Conservation (phyloP, 805 yeast genomes). For the Suhomyces sp. region DNA sequence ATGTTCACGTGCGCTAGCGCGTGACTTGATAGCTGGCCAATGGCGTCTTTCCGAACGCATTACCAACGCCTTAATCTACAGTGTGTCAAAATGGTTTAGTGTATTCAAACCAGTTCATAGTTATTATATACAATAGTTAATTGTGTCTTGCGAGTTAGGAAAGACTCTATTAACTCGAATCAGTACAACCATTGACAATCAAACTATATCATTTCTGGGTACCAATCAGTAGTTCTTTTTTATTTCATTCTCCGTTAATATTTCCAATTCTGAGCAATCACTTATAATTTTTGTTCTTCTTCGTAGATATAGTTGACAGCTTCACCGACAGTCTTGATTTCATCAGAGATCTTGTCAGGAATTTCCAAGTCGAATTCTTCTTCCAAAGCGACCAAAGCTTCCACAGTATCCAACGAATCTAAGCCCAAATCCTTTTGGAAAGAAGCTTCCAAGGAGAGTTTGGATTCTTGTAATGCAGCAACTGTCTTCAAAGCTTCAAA, state of each 20-base stretch:
- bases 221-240: background rate
- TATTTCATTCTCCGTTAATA: background rate
- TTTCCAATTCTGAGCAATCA: background rate
- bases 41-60: background rate
- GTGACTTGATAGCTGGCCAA: background rate
- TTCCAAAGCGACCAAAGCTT: slow-evolving; percentile 93
- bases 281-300: slow-evolving; percentile 48
- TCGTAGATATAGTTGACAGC: slow-evolving; percentile 82
- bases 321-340: slow-evolving; percentile 89
- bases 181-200: background rate
- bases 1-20: background rate
- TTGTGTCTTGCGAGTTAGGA: background rate
- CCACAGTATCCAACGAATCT: slow-evolving; percentile 93
- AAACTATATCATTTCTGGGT: background rate
- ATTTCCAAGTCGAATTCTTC: slow-evolving; percentile 81
- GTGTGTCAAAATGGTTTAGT: background rate
- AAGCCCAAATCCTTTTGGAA: slow-evolving; percentile 76
- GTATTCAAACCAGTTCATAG: slow-evolving; percentile 3
- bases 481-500: slow-evolving; percentile 69
- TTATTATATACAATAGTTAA: slow-evolving; percentile 6
- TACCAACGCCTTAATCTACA: background rate
- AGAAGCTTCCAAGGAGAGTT: slow-evolving; percentile 45
- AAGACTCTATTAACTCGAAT: background rate
- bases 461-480: slow-evolving; percentile 46
- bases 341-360: slow-evolving; percentile 90